phyloP scores from a whole-genome alignment of 179 eudicot genomes.

The Spergularia azorica region DNA sequence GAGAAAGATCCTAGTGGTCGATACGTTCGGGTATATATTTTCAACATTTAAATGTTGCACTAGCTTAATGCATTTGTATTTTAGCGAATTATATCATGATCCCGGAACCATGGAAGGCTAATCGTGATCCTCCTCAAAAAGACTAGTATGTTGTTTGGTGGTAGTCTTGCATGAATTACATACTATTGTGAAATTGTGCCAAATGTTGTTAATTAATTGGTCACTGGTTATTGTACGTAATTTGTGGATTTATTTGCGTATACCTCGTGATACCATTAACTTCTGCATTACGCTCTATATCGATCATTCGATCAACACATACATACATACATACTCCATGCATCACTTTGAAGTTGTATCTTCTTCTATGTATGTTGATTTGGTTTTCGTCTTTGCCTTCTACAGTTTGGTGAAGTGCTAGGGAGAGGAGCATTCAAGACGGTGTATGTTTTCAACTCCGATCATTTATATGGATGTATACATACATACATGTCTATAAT shows the following conservation, averaged over 20 bases:
- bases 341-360: no score
- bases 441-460: conserved; percentile 56
- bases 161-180: background rate
- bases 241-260: no score
- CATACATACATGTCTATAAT: no score
- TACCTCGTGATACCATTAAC: no score
- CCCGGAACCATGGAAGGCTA: no score
- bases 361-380: background rate
- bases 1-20: conserved; percentile 75
- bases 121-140: no score
- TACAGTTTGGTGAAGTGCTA: conserved; percentile 66
- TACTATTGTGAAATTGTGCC: background rate
- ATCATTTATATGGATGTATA: background rate
- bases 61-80: background rate
- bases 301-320: background rate
- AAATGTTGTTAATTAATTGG: background rate
- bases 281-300: background rate
- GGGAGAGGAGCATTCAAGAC: conserved; percentile 90
- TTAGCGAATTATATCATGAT: no score
- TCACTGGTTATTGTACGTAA: no score
- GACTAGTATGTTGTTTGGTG: no score
- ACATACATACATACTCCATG: no score
- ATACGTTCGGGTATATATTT: conserved; percentile 71
- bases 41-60: background rate
- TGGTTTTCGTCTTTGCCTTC: conserved; percentile 15